Conservation (phyloP, 805 yeast genomes). For the Myxozyma vanderwaltii region DNA sequence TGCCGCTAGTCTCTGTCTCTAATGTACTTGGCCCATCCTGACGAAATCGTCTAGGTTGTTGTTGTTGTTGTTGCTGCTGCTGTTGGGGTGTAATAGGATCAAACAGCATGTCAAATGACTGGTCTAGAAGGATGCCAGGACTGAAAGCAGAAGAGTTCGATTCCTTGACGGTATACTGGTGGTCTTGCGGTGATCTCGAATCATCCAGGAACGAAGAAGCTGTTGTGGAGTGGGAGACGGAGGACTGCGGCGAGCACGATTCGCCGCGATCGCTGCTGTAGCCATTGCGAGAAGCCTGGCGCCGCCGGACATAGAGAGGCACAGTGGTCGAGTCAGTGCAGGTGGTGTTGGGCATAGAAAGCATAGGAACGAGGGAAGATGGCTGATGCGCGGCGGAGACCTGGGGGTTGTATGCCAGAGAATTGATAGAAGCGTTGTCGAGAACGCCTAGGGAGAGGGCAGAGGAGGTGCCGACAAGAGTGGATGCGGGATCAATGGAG, state of each 20-base stretch:
- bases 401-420: neutral
- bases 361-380: neutral
- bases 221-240: slow-evolving; percentile 5
- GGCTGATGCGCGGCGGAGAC: neutral
- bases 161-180: neutral
- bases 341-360: neutral
- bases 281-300: slow-evolving; percentile 1
- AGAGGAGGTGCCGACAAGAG: neutral
- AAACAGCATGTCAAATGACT: neutral
- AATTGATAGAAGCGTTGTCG: neutral
- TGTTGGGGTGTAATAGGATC: neutral
- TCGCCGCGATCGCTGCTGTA: slow-evolving; percentile 1
- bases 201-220: slow-evolving; percentile 7
- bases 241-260: slow-evolving; percentile 14
- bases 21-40: neutral
- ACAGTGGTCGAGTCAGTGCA: neutral
- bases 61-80: neutral
- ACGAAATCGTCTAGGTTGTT: neutral
- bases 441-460: neutral
- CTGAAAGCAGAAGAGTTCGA: neutral
- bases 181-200: slow-evolving; percentile 9
- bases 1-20: neutral
- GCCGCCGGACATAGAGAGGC: slow-evolving; percentile 10
- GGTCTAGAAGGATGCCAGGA: neutral
- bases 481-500: neutral